These are phyloP conservation scores for Phytopythium oedochilum DNA, from an alignment of 352 stramenopile species.

Conservation along the genomic window DNA sequence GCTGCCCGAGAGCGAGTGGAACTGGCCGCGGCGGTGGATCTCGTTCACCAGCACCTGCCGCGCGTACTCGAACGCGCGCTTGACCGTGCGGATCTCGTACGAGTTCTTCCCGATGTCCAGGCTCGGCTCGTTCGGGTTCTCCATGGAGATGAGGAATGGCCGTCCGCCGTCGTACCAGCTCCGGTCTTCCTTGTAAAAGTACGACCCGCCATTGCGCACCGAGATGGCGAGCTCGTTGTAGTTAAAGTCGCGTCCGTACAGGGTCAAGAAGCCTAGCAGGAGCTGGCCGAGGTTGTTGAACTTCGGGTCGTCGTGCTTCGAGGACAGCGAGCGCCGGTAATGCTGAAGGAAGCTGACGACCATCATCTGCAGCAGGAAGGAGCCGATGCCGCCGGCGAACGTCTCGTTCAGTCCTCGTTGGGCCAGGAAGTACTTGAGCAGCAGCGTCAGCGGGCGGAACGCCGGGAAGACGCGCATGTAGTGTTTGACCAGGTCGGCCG, in stretches of 20 bases:
- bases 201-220: slow-evolving; percentile 89
- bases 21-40: slow-evolving; percentile 62
- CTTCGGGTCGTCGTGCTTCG: slow-evolving; percentile 53
- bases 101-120: slow-evolving; percentile 92
- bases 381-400: slow-evolving; percentile 92
- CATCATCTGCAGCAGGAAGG: slow-evolving; percentile 94
- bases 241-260: slow-evolving; percentile 94
- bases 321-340: slow-evolving; percentile 47
- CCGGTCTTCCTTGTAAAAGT: slow-evolving; percentile 90
- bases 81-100: slow-evolving; percentile 90
- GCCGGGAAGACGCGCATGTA: slow-evolving; percentile 91
- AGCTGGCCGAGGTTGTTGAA: slow-evolving; percentile 91
- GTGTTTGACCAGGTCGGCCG: slow-evolving; percentile 84
- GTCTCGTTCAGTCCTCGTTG: slow-evolving; percentile 93
- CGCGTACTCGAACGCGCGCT: slow-evolving; percentile 89
- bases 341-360: slow-evolving; percentile 95
- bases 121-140: slow-evolving; percentile 92
- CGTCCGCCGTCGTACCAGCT: slow-evolving; percentile 64
- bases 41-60: slow-evolving; percentile 69
- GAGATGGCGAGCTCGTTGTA: slow-evolving; percentile 91
- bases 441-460: slow-evolving; percentile 90
- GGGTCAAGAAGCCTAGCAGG: slow-evolving; percentile 94
- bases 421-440: slow-evolving; percentile 95
- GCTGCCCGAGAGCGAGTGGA: slow-evolving; percentile 53
- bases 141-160: slow-evolving; percentile 88